A percentile compares a stretch with the other conserved stretches of the same genome.
Conservation (phyloP, 148 eudicot species). For the Simmondsia chinensis region DNA sequence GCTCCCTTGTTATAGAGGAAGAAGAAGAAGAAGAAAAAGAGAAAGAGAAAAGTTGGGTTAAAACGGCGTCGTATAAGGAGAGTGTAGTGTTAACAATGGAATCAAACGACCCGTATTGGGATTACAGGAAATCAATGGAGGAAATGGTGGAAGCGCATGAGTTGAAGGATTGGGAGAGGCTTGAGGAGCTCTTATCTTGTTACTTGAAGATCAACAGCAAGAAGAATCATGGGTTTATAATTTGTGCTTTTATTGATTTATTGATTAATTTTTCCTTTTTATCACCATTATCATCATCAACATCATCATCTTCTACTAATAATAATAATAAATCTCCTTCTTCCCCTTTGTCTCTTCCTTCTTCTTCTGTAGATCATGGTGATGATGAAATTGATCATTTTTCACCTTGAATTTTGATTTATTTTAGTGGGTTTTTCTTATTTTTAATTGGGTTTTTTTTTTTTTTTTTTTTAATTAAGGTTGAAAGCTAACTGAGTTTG, state of each 20-base stretch:
- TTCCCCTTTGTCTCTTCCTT: too few species aligned
- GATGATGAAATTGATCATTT: constrained; percentile 27
- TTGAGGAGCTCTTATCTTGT: constrained; percentile 60
- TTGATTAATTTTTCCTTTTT: constrained; percentile 26
- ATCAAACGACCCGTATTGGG: constrained; percentile 49
- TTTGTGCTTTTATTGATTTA: constrained; percentile 77
- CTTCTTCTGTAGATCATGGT: constrained; percentile 34
- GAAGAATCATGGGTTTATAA: constrained; percentile 56
- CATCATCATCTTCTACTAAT: constrained; percentile 23
- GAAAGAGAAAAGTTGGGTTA: background rate
- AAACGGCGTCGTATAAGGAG: constrained; percentile 13
- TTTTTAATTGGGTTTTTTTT: too few species aligned
- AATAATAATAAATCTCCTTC: constrained; percentile 13
- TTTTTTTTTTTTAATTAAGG: too few species aligned
- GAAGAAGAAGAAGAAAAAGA: background rate
- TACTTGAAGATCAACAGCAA: constrained; percentile 54
- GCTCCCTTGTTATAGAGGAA: constrained; percentile 18
- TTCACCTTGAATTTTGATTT: too few species aligned
- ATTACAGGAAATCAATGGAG: constrained; percentile 70
- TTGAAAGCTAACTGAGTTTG: too few species aligned
- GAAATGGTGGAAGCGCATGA: constrained; percentile 85
- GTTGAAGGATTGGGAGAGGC: constrained; percentile 44
- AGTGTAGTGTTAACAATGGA: constrained; percentile 54
- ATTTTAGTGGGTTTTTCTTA: too few species aligned
- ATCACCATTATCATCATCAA: too few species aligned